phyloP scores from a whole-genome alignment of 257 asterid genomes.

The Solanum corneliomulleri region DNA sequence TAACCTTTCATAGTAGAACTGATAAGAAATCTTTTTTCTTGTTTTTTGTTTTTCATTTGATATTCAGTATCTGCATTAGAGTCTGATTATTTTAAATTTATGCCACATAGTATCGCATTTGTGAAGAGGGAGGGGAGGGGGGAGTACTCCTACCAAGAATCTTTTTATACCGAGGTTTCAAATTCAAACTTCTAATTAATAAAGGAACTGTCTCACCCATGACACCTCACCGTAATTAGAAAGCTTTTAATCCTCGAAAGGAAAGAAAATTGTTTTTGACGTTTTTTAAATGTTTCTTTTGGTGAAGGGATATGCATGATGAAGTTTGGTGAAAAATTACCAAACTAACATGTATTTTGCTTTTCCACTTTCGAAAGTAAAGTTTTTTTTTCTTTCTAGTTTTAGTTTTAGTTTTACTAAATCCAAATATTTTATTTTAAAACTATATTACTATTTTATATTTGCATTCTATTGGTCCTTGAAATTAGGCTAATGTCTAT shows the following conservation, averaged over 20 bases:
- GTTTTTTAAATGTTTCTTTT: not conserved
- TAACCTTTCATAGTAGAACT: not conserved
- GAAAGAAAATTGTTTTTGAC: not conserved
- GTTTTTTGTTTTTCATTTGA: not conserved
- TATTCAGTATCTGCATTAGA: no score
- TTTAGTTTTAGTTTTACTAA: not conserved
- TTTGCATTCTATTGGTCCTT: not conserved
- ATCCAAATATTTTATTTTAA: not conserved
- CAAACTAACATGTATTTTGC: not conserved
- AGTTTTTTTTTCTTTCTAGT: not conserved
- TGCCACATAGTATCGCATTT: rapidly evolving
- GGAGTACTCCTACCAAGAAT: not conserved
- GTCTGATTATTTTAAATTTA: not conserved
- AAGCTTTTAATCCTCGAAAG: not conserved
- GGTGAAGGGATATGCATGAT: not conserved
- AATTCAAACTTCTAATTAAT: no score
- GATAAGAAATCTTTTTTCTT: not conserved
- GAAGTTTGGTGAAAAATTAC: not conserved
- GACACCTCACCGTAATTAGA: not conserved
- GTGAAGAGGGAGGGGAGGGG: no score
- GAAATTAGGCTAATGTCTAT: not conserved
- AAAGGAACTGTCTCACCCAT: no score
- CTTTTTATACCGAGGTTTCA: not conserved
- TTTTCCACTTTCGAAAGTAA: not conserved
- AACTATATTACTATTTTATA: not conserved